These are phyloP conservation scores for Colletotrichum musicola DNA, from an alignment of 2,329 filamentous ascomycete species.

Conservation along the genomic window DNA sequence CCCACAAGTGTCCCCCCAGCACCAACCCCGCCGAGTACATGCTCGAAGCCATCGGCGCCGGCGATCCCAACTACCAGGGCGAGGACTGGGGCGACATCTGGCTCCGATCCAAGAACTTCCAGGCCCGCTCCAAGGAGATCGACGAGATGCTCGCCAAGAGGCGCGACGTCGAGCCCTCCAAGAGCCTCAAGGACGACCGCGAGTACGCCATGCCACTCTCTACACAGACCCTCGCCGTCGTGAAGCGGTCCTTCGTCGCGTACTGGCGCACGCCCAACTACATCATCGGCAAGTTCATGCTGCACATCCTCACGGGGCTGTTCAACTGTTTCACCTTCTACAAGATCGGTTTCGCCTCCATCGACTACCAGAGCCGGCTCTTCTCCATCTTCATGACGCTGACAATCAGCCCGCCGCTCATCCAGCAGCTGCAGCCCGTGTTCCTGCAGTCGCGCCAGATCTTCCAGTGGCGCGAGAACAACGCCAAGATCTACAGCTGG, in stretches of 20 bases:
- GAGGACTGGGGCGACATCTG: conserved; percentile 75
- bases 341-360: conserved; percentile 66
- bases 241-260: conserved; percentile 69
- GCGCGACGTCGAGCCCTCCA: conserved; percentile 51
- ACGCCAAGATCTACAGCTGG: conserved; percentile 86
- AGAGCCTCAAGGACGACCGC: conserved; percentile 61
- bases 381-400: conserved; percentile 84
- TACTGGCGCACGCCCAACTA: conserved; percentile 78
- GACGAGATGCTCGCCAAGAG: conserved; percentile 62
- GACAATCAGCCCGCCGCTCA: conserved; percentile 79
- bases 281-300: conserved; percentile 70
- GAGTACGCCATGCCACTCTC: conserved; percentile 73
- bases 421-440: conserved; percentile 82
- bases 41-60: conserved; percentile 71
- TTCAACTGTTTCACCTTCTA: conserved; percentile 81
- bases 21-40: conserved; percentile 69
- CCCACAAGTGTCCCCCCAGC: conserved; percentile 58
- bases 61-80: conserved; percentile 69
- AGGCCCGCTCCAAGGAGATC: conserved; percentile 63
- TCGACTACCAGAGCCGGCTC: conserved; percentile 77
- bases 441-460: conserved; percentile 76
- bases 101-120: conserved; percentile 64
- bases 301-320: conserved; percentile 72
- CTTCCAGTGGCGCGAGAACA: conserved; percentile 79
- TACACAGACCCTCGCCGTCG: conserved; percentile 66